Evolutionary conservation across 345 rosid genomes (phyloP).

Genomic region (Gossypioides kirkii): DNA sequence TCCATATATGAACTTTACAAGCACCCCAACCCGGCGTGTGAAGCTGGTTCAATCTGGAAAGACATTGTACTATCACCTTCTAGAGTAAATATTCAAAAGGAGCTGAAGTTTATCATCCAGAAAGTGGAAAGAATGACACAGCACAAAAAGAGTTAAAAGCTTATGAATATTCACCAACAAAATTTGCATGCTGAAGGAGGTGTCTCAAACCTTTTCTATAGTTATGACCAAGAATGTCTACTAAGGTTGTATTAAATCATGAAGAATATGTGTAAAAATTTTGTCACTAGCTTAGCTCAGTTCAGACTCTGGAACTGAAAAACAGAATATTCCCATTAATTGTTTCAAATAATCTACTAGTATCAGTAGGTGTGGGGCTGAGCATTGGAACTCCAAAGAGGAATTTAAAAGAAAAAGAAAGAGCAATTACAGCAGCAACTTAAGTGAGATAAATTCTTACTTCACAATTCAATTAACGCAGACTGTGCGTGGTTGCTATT

Average conservation of each 20-base stretch:
- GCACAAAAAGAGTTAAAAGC: conserved; percentile 7
- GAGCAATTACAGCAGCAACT: not conserved
- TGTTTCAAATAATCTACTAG: conserved; percentile 4
- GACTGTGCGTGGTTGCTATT: not conserved
- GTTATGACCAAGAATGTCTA: conserved; percentile 12
- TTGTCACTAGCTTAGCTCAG: not conserved
- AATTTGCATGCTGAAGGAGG: conserved; percentile 9
- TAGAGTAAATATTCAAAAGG: conserved; percentile 69
- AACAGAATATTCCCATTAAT: conserved; percentile 7
- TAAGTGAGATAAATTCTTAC: not conserved
- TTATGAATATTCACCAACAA: conserved; percentile 10
- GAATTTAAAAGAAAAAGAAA: not conserved
- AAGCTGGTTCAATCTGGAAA: conserved; percentile 85
- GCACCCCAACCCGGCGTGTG: conserved; percentile 60
- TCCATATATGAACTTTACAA: conserved; percentile 71
- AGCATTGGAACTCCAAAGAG: not conserved
- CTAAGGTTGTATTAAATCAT: conserved; percentile 8
- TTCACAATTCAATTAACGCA: not conserved
- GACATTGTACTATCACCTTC: conserved; percentile 92
- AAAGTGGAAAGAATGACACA: conserved; percentile 43
- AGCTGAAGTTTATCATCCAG: conserved; percentile 57
- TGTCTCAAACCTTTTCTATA: conserved; percentile 8
- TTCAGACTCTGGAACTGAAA: conserved; percentile 10
- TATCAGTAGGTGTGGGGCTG: not conserved
- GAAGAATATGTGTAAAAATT: conserved; percentile 2